A percentile compares a stretch with the other conserved stretches of the same genome.
Evolutionary conservation across 352 stramenopile genomes (phyloP).

Genomic region (Saprolegnia diclina): DNA sequence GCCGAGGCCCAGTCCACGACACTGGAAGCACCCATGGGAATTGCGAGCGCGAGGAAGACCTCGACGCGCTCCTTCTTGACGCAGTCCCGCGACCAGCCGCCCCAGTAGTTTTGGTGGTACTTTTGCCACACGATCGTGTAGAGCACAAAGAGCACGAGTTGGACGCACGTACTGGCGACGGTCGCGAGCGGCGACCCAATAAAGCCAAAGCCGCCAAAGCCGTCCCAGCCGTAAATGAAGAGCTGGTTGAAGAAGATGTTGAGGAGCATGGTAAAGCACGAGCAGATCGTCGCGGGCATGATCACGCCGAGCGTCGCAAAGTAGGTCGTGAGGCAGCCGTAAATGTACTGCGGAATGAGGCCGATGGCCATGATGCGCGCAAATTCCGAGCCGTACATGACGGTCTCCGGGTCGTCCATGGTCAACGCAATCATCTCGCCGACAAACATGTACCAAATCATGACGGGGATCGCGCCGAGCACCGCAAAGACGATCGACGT

Average conservation of each 20-base stretch:
- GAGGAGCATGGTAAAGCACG: slow-evolving; percentile 36
- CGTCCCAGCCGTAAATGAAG: slow-evolving; percentile 40
- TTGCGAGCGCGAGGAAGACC: slow-evolving; percentile 44
- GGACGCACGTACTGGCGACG: slow-evolving; percentile 41
- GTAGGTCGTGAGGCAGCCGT: slow-evolving; percentile 38
- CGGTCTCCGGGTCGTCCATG: slow-evolving; percentile 40
- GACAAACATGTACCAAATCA: slow-evolving; percentile 45
- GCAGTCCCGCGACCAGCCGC: slow-evolving; percentile 39
- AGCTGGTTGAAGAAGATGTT: slow-evolving; percentile 43
- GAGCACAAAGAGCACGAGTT: slow-evolving; percentile 39
- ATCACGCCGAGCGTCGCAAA: slow-evolving; percentile 42
- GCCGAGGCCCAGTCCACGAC: slow-evolving; percentile 46
- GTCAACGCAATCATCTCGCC: slow-evolving; percentile 40
- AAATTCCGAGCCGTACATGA: slow-evolving; percentile 38
- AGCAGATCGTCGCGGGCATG: slow-evolving; percentile 41
- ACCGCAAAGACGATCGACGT: slow-evolving; percentile 38
- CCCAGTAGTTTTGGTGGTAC: slow-evolving; percentile 48
- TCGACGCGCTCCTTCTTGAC: slow-evolving; percentile 39
- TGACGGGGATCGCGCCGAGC: slow-evolving; percentile 37
- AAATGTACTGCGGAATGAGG: slow-evolving; percentile 43
- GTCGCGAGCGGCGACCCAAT: slow-evolving; percentile 45
- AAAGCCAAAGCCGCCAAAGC: slow-evolving; percentile 36
- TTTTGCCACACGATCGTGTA: slow-evolving; percentile 48
- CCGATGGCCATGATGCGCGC: slow-evolving; percentile 36
- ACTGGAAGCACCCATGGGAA: slow-evolving; percentile 46